phyloP scores from a whole-genome alignment of 2,329 filamentous ascomycete species.

The Paraconiothyrium sp. region DNA sequence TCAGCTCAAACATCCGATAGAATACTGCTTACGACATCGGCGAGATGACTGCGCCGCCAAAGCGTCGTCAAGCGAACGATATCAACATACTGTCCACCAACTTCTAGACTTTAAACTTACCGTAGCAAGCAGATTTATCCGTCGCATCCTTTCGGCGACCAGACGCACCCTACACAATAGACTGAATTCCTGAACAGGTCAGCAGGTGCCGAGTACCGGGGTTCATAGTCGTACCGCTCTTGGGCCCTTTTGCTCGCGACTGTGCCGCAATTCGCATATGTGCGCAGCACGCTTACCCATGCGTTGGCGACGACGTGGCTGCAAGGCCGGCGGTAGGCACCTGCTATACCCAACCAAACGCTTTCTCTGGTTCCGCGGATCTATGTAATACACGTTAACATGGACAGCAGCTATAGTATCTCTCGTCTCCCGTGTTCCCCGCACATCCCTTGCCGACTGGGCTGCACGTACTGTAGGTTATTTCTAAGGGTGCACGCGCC shows the following conservation, averaged over 20 bases:
- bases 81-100: not conserved
- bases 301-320: constrained; percentile 2
- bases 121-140: not conserved
- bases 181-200: not conserved
- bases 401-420: not conserved
- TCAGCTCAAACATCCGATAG: not conserved
- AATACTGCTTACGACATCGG: not conserved
- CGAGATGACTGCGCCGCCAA: not conserved
- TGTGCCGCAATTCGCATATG: not conserved
- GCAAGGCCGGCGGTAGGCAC: not conserved
- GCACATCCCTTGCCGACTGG: not conserved
- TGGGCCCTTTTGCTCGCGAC: not conserved
- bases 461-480: not conserved
- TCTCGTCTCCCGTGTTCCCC: not conserved
- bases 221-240: not conserved
- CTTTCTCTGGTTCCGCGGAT: not conserved
- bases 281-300: not conserved
- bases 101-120: not conserved
- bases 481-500: not conserved
- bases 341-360: not conserved
- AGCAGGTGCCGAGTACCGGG: not conserved
- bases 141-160: not conserved
- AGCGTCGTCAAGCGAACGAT: not conserved
- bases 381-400: not conserved
- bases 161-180: not conserved